phyloP scores from a whole-genome alignment of 1,284 basidiomycete species.

The Athelia psychrophila region DNA sequence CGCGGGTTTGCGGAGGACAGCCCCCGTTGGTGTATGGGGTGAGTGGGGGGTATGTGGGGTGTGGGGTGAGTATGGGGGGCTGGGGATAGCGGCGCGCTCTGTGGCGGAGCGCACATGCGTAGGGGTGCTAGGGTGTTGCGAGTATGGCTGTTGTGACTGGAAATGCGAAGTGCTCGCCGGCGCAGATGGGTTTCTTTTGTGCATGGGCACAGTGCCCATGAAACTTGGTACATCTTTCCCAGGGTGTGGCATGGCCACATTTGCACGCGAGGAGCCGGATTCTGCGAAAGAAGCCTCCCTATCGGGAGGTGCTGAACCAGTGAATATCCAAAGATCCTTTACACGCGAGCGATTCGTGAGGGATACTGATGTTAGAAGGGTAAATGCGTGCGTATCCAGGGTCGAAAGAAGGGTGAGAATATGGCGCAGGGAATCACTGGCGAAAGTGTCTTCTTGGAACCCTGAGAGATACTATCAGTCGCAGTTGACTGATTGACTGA shows the following conservation, averaged over 20 bases:
- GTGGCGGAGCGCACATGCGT: slow-evolving; percentile 24
- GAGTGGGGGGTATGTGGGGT: neutral
- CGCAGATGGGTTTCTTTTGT: neutral
- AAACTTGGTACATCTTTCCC: neutral
- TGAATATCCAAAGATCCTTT: slow-evolving; percentile 79
- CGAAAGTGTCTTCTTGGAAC: slow-evolving; percentile 77
- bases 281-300: slow-evolving; percentile 24
- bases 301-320: slow-evolving; percentile 42
- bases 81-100: slow-evolving; percentile 16
- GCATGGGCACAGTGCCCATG: neutral
- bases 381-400: slow-evolving; percentile 66
- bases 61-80: neutral
- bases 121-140: neutral
- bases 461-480: slow-evolving; percentile 36
- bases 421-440: slow-evolving; percentile 73
- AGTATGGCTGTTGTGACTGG: slow-evolving; percentile 12
- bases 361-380: slow-evolving; percentile 65
- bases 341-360: slow-evolving; percentile 65
- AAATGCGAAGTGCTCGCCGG: slow-evolving; percentile 27
- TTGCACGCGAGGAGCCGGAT: slow-evolving; percentile 32
- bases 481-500: too few relatives aligned
- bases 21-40: slow-evolving; percentile 9
- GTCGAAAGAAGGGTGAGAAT: slow-evolving; percentile 65
- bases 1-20: slow-evolving; percentile 50
- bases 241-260: slow-evolving; percentile 24